Base-by-base conservation (phyloP, 2,329 filamentous ascomycete genomes). In the Fusarium buharicum region DNA sequence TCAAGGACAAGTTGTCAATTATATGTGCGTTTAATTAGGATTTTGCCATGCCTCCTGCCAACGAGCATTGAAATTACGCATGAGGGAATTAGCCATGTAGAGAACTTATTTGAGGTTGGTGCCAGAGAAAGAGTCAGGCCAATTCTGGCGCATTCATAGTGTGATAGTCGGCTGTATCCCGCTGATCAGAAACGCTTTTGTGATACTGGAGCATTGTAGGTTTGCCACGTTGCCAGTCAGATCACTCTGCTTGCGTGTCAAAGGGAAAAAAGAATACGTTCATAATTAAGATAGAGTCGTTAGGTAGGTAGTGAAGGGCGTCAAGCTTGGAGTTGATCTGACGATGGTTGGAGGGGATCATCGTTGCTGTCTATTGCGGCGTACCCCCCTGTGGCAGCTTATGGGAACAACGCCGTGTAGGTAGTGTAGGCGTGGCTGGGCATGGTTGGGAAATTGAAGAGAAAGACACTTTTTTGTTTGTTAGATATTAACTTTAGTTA, bases 321-420 rank as follows among this genome's bases (percentile, higher is more conserved):
- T 39, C 48, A 39, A 44, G 50, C 43, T 40, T 54, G 36, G 28
- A 31, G 34, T 48, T 64, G 59, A 60, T 55, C 55, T 41, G 49
- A 44, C 36, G 46, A 50, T n/a, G 27, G 40, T 48, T 47, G 31
- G 59, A 64, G 38, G 49, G 53, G 59, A 55, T 63, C 46, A 46
- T 31, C 54, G 33, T 33, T 47, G 14, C 20, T 62, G 47, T 39
- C 30, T 39, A 50, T 50, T 43, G 55, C 28, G 55, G 55, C 45
- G 36, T 43, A 30, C 40, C 30, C 49, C 46, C 34, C 20, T 59
- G 46, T 45, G 12, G 30, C 52, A 33, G 16, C n/a, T 30, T 40
- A 11, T 28, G 38, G 33, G 38, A 37, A 33, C 20, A 48, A 37
- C 48, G 48, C 53, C 54, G 37, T 17, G 37, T 17, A 62, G 46